These are phyloP conservation scores for Colletotrichum sp. DNA, from an alignment of 2,329 filamentous ascomycete species.

Conservation along the genomic window DNA sequence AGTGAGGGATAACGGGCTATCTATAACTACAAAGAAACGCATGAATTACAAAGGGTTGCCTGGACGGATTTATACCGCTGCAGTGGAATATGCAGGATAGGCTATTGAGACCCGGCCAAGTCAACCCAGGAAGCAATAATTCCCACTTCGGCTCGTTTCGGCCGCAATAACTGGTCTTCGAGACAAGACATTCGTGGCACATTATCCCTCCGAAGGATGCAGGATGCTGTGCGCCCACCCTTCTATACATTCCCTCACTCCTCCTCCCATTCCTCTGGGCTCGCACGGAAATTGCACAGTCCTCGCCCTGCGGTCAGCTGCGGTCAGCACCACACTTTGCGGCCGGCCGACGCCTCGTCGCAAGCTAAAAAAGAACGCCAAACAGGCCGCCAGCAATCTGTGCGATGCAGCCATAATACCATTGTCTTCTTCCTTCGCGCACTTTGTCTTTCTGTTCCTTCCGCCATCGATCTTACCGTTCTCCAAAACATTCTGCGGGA, in stretches of 20 bases:
- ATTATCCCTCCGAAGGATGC: background rate
- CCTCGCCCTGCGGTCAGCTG: slow-evolving; percentile 19
- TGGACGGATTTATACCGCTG: background rate
- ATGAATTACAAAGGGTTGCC: background rate
- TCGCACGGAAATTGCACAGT: slow-evolving; percentile 8
- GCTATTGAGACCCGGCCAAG: background rate
- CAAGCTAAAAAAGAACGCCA: slow-evolving; percentile 15
- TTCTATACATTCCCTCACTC: slow-evolving; percentile 6
- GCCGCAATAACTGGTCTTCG: background rate
- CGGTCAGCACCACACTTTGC: slow-evolving; percentile 16
- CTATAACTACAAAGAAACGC: background rate
- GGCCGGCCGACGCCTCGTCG: slow-evolving; percentile 5
- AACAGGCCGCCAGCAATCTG: background rate
- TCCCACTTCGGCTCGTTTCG: background rate
- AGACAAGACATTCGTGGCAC: background rate
- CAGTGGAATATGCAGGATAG: background rate
- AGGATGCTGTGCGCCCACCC: slow-evolving; percentile 4
- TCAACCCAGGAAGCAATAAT: background rate
- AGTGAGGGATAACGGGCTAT: background rate
- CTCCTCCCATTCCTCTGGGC: background rate
- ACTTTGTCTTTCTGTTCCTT: background rate
- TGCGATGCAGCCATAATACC: slow-evolving; percentile 13
- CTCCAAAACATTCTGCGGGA: background rate
- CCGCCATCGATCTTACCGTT: background rate
- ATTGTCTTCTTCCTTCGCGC: slow-evolving; percentile 7